A percentile compares a stretch with the other conserved stretches of the same genome.
phyloP scores from a whole-genome alignment of 169 alveolate species.

The Toxoplasma gondii region DNA sequence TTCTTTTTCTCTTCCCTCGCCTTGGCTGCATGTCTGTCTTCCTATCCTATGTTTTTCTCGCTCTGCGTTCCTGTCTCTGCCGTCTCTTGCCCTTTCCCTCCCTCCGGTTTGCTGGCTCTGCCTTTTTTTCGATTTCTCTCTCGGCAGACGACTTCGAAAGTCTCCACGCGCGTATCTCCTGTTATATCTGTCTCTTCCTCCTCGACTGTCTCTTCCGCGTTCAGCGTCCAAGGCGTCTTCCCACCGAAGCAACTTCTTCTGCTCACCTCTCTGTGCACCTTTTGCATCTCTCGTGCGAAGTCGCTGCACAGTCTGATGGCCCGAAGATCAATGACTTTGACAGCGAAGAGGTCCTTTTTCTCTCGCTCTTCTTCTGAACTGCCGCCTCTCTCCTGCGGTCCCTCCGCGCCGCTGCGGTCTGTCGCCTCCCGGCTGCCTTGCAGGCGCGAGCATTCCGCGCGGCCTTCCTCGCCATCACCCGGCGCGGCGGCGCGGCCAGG shows the following conservation, averaged over 20 bases:
- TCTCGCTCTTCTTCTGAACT: neutral
- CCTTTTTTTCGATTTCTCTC: no score
- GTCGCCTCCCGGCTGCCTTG: neutral
- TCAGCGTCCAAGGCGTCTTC: neutral
- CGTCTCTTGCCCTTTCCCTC: no score
- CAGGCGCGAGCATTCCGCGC: neutral
- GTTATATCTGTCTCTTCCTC: no score
- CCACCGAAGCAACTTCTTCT: no score
- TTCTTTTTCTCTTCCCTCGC: no score
- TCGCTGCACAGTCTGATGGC: constrained; percentile 14
- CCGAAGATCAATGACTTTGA: constrained; percentile 39
- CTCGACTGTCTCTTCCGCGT: neutral
- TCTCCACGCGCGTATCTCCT: no score
- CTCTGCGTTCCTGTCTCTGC: no score
- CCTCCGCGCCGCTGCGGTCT: neutral
- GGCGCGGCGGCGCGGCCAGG: neutral
- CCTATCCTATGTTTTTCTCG: no score
- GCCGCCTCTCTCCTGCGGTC: neutral
- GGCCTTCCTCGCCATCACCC: neutral
- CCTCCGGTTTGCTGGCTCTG: no score
- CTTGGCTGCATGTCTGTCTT: no score
- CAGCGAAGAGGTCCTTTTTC: neutral
- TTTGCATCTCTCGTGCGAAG: constrained; percentile 24
- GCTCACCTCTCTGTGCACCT: constrained; percentile 36
- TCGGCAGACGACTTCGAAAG: no score